Conservation (phyloP, 1,139 yeast species). For the Kodamaea sp. region DNA sequence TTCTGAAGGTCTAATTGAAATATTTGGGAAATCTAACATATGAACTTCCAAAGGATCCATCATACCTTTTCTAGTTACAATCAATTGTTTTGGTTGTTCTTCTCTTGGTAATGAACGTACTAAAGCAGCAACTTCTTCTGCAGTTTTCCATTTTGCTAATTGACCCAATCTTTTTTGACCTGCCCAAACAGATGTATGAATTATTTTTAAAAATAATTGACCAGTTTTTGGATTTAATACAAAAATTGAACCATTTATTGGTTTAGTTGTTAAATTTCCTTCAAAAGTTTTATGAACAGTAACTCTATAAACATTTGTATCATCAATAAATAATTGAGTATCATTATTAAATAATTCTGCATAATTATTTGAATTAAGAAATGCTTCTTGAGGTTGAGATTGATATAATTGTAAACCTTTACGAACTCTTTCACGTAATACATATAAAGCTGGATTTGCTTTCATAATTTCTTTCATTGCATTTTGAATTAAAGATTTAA, state of each 20-base stretch:
- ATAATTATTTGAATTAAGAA: constrained; percentile 83
- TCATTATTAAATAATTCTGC: constrained; percentile 86
- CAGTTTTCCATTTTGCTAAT: constrained; percentile 96
- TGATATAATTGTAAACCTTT: constrained; percentile 93
- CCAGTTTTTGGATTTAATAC: constrained; percentile 89
- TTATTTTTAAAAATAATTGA: constrained; percentile 79
- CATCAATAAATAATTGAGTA: constrained; percentile 82
- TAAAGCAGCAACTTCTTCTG: constrained; percentile 94
- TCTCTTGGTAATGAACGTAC: constrained; percentile 85
- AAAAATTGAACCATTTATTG: constrained; percentile 90
- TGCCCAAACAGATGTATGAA: constrained; percentile 95
- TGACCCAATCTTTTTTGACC: constrained; percentile 95
- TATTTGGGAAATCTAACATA: constrained; percentile 93
- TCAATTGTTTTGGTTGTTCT: constrained; percentile 91
- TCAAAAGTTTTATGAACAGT: constrained; percentile 89
- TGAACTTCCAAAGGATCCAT: constrained; percentile 95
- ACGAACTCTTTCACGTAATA: constrained; percentile 86
- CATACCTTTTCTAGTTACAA: constrained; percentile 88
- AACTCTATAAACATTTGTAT: constrained; percentile 91
- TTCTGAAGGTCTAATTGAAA: constrained; percentile 86
- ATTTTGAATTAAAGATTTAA: constrained; percentile 83
- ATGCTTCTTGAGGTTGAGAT: constrained; percentile 90
- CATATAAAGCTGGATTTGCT: constrained; percentile 90
- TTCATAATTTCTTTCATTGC: constrained; percentile 95
- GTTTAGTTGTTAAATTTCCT: constrained; percentile 89